Evolutionary conservation across 2,329 filamentous ascomycete genomes (phyloP), one percentile per base, ranked within the genome.

Genomic region (Calonectria pteridis): DNA sequence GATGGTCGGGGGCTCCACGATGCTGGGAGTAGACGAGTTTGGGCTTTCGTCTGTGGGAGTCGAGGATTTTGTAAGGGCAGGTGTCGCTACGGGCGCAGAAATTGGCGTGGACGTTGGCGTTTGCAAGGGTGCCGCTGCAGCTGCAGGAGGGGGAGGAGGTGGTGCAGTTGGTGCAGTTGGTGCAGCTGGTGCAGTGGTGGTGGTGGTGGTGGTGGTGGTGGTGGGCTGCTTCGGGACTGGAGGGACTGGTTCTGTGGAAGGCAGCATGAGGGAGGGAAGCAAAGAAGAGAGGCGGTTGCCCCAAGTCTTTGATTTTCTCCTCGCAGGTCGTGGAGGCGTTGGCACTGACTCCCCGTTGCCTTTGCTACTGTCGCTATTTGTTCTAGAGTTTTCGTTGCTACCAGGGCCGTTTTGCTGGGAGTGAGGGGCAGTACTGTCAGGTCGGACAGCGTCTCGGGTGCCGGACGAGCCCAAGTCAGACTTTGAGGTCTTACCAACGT

Each of bases 241-340:
- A 68, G 77, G 75, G 40, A 75, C 69, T 43, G 79, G 69, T 75
- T 84, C 84, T 81, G 80, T 72, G 64, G 80, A 75, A 51, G 81
- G 80, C 70, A 82, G 67, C 59, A 83, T 86, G 81, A 87, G 85
- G 77, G 83, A 82, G 62, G 84, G 85, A 59, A 85, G 77, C 51
- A 85, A 78, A 26, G 82, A 81, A 51, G 84, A 85, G 53, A 85
- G 73, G 72, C 84, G 84, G 63, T 81, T 77, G 70, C 81, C 77
- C 85, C 84, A 86, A 49, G 79, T 82, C 68, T 78, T 81, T 37
- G 85, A 81, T 77, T 83, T 85, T 76, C 79, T 82, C 51, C 69
- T 75, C 53, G 53, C 33, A 66, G 74, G 63, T 43, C 77, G 77
- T 63, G 76, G 59, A 67, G 74, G 73, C 6, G 74, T 69, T 74